Evolutionary conservation across 495 filamentous ascomycete species (phyloP).

Genomic region (Corynascus novoguineensis): DNA sequence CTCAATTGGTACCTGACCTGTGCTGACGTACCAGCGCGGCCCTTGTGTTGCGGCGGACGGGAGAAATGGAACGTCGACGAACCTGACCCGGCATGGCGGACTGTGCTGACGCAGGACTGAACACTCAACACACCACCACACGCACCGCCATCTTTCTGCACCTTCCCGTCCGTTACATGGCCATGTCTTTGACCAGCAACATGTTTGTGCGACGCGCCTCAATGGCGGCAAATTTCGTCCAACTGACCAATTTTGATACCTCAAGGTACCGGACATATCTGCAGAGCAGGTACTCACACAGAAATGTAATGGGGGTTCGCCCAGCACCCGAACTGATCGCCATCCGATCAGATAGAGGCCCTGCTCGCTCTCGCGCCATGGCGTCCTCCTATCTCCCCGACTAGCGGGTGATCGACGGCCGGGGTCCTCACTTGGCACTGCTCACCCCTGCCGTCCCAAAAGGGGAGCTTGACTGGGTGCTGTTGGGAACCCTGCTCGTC

Average conservation of each 20-base stretch:
- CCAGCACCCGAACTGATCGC: too few species aligned
- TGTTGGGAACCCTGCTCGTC: not conserved
- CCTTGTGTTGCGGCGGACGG: not conserved
- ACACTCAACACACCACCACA: not conserved
- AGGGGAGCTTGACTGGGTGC: constrained; percentile 1
- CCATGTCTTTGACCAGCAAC: not conserved
- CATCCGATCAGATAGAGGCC: not conserved
- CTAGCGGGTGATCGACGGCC: constrained; percentile 7
- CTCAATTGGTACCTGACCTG: too few species aligned
- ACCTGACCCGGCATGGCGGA: not conserved
- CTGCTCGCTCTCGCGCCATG: not conserved
- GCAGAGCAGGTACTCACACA: too few species aligned
- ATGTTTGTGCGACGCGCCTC: not conserved
- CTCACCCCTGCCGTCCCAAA: constrained; percentile 6
- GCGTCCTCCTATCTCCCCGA: not conserved
- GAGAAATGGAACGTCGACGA: not conserved
- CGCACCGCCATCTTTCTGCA: not conserved
- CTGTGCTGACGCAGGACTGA: not conserved
- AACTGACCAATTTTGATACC: too few species aligned
- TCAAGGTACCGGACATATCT: too few species aligned
- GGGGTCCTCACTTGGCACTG: not conserved
- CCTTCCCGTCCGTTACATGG: not conserved
- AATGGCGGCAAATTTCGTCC: not conserved
- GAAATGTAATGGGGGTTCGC: too few species aligned
- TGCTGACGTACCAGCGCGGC: too few species aligned